These are phyloP conservation scores for Porcisia deanei DNA, from an alignment of 208 protist genomes.

Conservation along the genomic window DNA sequence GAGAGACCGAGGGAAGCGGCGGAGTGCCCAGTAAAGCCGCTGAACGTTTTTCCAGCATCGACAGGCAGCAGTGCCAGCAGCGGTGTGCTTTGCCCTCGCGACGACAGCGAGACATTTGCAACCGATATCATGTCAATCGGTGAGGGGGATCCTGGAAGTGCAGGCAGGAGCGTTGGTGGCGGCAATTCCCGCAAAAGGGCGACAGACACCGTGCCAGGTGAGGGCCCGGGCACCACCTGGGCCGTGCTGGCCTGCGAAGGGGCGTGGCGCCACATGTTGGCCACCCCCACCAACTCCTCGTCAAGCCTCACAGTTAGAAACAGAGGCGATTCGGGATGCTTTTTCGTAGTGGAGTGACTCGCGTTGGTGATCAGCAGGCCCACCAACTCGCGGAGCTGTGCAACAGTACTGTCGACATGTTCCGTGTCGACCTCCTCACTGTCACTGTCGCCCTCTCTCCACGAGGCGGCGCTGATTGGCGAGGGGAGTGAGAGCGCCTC, in stretches of 20 bases:
- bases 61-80: background rate
- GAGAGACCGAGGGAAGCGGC: background rate
- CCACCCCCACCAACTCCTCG: constrained; percentile 23
- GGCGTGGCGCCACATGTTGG: constrained; percentile 35
- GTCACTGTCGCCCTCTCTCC: background rate
- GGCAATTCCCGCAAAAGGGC: background rate
- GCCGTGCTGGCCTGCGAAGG: constrained; percentile 19
- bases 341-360: constrained; percentile 26
- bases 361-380: constrained; percentile 38
- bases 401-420: background rate
- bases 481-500: constrained; percentile 19
- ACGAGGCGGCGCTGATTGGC: constrained; percentile 1
- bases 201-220: background rate
- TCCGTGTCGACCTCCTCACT: background rate
- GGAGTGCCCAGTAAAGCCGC: background rate
- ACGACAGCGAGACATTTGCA: background rate
- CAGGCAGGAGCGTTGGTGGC: background rate
- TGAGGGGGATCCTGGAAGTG: background rate
- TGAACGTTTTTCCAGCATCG: background rate
- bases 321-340: constrained; percentile 38
- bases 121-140: background rate
- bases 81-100: background rate
- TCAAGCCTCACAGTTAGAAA: constrained; percentile 41
- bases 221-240: constrained; percentile 8
- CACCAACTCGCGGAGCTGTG: constrained; percentile 26